Conservation (phyloP, 2,329 filamentous ascomycete genomes). For the Colletotrichum tropicicola region DNA sequence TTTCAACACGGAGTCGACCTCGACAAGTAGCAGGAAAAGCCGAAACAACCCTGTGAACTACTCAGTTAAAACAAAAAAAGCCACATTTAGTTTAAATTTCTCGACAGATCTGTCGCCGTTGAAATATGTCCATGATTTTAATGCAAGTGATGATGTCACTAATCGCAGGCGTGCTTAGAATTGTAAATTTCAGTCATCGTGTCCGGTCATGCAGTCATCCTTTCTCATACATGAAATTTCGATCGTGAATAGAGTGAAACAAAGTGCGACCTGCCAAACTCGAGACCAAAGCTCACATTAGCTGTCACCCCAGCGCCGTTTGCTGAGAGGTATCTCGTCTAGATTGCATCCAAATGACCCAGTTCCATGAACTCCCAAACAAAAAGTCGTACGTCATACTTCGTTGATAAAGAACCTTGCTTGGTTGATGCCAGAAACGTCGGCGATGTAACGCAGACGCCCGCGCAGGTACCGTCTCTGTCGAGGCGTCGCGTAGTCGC, state of each 20-base stretch:
- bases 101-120: too few species aligned
- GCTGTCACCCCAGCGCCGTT: slow-evolving; percentile 3
- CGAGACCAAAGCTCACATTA: slow-evolving; percentile 15
- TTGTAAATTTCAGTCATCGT: neutral
- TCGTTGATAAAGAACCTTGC: slow-evolving; percentile 32
- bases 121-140: too few species aligned
- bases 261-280: neutral
- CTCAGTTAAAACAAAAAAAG: too few species aligned
- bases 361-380: neutral
- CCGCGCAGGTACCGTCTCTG: slow-evolving; percentile 31
- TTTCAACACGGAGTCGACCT: too few species aligned
- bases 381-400: neutral
- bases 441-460: slow-evolving; percentile 32
- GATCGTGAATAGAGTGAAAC: neutral
- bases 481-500: slow-evolving; percentile 30
- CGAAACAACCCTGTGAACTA: too few species aligned
- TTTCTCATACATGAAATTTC: neutral
- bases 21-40: too few species aligned
- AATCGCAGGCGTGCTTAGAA: too few species aligned
- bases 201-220: neutral
- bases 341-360: neutral
- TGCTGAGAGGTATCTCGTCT: slow-evolving; percentile 6
- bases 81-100: too few species aligned
- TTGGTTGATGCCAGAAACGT: slow-evolving; percentile 33
- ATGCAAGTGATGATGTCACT: too few species aligned